Base-by-base conservation (phyloP, 140 eudicot genomes). In the Senecio squalidus region DNA sequence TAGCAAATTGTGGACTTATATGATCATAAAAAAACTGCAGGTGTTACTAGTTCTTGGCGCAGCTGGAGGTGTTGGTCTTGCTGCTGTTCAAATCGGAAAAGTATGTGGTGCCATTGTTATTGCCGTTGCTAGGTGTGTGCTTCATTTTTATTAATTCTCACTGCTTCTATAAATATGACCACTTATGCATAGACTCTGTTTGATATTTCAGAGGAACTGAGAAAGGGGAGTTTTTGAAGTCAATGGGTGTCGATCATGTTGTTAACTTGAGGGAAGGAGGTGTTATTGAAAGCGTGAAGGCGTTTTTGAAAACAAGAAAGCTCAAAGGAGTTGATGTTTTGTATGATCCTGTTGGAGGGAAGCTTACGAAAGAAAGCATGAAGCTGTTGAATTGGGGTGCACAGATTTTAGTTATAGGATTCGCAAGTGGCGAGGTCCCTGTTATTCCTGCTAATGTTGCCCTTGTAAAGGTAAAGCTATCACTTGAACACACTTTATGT, bases 301-400 rank as follows among this genome's bases (percentile, higher is more conserved):
- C 75, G 4, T 92, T 92, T 36, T 70, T 87, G 16, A 80, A 82
- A 79, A 30, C 69, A 10, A 72, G 73, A 76, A 87, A 84, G 71
- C 82, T 92, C 9, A 77, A 62, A 82, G 96, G 98, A 11, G 85
- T 92, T 49, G 96, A 92, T 55, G 92, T 92, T 41, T 66, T 92
- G 69, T 92, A 87, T 68, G 96, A 92, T 84, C 98, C 96, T 5
- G 96, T 92, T 70, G 98, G 96, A 55, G 96, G 96, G 17, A 87
- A 87, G 82, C 89, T 84, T 62, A 74, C 82, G 18, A 87, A 84
- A 79, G 98, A 84, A 34, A 51, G 84, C 52, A 16, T 87, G 82
- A 92, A 80, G 76, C 57, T 92, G 55, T 78, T 92, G 72, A 92
- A 77, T 22, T 87, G 98, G 98, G 98, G 98, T 2, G 98, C 96